Evolutionary conservation across 495 filamentous ascomycete genomes (phyloP).

Genomic region (Penicillium malachiteum): DNA sequence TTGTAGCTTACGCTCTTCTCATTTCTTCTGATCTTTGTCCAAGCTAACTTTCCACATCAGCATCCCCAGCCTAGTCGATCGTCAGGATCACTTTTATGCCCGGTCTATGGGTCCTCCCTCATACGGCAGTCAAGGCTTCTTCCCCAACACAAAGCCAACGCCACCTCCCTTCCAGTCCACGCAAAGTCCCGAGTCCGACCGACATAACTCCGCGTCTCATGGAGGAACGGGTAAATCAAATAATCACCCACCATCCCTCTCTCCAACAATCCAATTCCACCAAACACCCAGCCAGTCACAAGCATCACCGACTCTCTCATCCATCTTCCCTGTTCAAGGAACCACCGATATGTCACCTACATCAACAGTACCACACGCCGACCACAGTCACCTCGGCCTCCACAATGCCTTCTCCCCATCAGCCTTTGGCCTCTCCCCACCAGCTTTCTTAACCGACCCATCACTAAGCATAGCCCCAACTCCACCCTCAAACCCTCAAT

Average conservation of each 20-base stretch:
- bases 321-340: constrained; percentile 29
- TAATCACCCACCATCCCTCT: constrained; percentile 6
- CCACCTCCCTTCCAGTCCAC: constrained; percentile 12
- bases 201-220: constrained; percentile 6
- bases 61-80: constrained; percentile 11
- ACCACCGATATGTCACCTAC: constrained; percentile 9
- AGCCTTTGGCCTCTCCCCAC: constrained; percentile 32
- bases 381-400: constrained; percentile 17
- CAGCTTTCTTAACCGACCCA: constrained; percentile 29
- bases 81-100: constrained; percentile 24
- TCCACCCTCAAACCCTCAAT: constrained; percentile 38
- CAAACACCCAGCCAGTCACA: constrained; percentile 8
- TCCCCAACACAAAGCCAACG: constrained; percentile 12
- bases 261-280: constrained; percentile 22
- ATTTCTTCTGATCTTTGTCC: not conserved
- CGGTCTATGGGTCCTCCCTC: constrained; percentile 18
- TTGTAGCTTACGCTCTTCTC: constrained; percentile 15
- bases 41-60: constrained; percentile 1
- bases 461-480: constrained; percentile 32
- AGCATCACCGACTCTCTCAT: constrained; percentile 18
- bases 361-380: not conserved
- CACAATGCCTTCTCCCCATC: constrained; percentile 34
- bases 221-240: constrained; percentile 6
- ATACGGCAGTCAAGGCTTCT: constrained; percentile 14
- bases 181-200: constrained; percentile 14